A percentile compares a stretch with the other conserved stretches of the same genome.
phyloP scores from a whole-genome alignment of 1,284 basidiomycete species.

The Sporisorium exsertum region DNA sequence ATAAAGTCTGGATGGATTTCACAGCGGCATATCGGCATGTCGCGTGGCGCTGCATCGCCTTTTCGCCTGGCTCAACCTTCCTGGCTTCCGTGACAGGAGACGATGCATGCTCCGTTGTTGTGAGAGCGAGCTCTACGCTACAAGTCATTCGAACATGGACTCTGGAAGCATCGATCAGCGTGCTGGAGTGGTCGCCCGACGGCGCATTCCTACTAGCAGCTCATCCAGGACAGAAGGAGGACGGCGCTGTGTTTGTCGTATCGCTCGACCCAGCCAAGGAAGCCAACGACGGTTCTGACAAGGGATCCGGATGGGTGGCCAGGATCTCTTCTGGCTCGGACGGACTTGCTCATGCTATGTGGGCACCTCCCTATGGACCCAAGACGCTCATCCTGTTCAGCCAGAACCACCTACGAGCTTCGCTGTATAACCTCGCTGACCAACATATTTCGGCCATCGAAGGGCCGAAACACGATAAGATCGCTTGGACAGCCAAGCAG shows the following conservation, averaged over 20 bases:
- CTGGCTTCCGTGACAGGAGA: constrained; percentile 55
- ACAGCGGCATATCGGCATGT: constrained; percentile 58
- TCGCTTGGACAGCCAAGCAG: constrained; percentile 34
- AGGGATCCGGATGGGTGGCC: constrained; percentile 60
- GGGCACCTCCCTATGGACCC: constrained; percentile 50
- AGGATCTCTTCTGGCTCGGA: constrained; percentile 54
- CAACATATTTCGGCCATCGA: constrained; percentile 52
- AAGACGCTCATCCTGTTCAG: constrained; percentile 52
- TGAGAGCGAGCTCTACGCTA: constrained; percentile 58
- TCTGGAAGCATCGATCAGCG: constrained; percentile 43
- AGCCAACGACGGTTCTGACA: constrained; percentile 58
- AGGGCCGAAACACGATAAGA: constrained; percentile 47
- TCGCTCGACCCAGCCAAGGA: constrained; percentile 60
- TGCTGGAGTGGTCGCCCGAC: constrained; percentile 58
- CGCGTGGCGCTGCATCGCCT: constrained; percentile 52
- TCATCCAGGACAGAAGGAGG: constrained; percentile 28
- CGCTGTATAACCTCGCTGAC: constrained; percentile 49
- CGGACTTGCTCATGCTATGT: constrained; percentile 52
- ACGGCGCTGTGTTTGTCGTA: constrained; percentile 57
- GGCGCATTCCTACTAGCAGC: constrained; percentile 55
- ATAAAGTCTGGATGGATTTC: constrained; percentile 55
- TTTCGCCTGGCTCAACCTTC: constrained; percentile 65
- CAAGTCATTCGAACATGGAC: constrained; percentile 62
- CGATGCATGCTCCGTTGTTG: constrained; percentile 35
- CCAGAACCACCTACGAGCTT: constrained; percentile 44